Evolutionary conservation across 768 basidiomycete genomes (phyloP).

Genomic region (Rhodotorula kratochvilovae): DNA sequence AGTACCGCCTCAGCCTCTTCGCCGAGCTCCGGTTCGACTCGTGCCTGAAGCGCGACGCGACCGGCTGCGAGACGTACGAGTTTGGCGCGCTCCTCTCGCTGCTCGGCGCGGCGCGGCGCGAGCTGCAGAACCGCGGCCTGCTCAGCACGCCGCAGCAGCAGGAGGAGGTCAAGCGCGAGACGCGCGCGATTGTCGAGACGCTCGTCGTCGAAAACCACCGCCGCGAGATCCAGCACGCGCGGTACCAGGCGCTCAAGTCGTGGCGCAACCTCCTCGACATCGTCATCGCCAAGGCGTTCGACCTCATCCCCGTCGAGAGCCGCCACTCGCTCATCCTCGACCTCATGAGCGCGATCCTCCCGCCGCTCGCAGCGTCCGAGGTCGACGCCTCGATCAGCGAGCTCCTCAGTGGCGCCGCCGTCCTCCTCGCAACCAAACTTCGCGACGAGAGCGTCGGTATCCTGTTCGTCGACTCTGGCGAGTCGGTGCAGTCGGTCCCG

Average conservation of each 20-base stretch:
- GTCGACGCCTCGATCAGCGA: conserved; percentile 69
- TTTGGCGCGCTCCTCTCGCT: conserved; percentile 65
- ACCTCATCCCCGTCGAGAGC: conserved; percentile 70
- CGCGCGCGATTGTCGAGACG: conserved; percentile 70
- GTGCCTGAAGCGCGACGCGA: conserved; percentile 63
- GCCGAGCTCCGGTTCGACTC: conserved; percentile 63
- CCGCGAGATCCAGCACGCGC: conserved; percentile 69
- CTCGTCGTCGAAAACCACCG: conserved; percentile 84
- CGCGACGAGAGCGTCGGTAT: conserved; percentile 54
- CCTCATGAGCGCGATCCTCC: conserved; percentile 73
- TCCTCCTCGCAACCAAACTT: conserved; percentile 81
- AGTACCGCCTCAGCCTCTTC: conserved; percentile 59
- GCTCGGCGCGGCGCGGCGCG: conserved; percentile 59
- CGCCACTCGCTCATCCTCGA: conserved; percentile 88
- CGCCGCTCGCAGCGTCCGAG: conserved; percentile 61
- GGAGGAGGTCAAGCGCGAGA: conserved; percentile 66
- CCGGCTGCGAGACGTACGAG: conserved; percentile 79
- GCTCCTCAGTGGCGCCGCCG: conserved; percentile 72
- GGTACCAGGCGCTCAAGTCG: conserved; percentile 66
- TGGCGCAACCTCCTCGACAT: conserved; percentile 84
- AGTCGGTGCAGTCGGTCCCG: conserved; percentile 49
- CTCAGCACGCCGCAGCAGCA: conserved; percentile 57
- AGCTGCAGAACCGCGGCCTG: conserved; percentile 64
- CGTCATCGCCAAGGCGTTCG: conserved; percentile 78
- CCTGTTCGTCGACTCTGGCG: conserved; percentile 57